A percentile compares a stretch with the other conserved stretches of the same genome.
Evolutionary conservation across 1,284 basidiomycete genomes (phyloP).

Genomic region (Amylostereum chailletii): DNA sequence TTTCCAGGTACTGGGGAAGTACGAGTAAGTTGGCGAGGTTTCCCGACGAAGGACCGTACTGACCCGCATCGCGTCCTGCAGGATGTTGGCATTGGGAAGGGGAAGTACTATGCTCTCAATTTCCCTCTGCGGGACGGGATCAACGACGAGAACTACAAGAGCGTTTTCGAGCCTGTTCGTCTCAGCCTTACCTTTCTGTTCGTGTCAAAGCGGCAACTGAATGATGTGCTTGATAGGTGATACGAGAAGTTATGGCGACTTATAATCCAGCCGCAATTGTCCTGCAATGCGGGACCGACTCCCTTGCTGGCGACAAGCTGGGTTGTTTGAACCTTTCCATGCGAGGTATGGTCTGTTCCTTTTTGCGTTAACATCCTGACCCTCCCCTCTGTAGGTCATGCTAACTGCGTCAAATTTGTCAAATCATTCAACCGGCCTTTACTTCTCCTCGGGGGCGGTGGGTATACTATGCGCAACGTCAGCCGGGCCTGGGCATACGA

Average conservation of each 20-base stretch:
- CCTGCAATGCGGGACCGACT: constrained; percentile 98
- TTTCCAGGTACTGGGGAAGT: constrained; percentile 98
- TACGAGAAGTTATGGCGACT: constrained; percentile 90
- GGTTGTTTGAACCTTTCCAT: constrained; percentile 97
- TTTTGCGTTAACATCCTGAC: not conserved
- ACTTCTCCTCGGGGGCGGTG: constrained; percentile 91
- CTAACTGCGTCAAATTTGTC: constrained; percentile 95
- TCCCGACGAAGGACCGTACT: constrained; percentile 1
- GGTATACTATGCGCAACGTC: constrained; percentile 98
- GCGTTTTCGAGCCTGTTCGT: constrained; percentile 89
- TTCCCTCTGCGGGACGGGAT: constrained; percentile 96
- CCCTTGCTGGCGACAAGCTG: constrained; percentile 92
- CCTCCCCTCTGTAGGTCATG: constrained; percentile 57
- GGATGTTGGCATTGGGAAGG: constrained; percentile 91
- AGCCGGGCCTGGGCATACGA: constrained; percentile 97
- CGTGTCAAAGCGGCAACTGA: not conserved
- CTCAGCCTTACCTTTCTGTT: not conserved
- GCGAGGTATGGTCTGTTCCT: constrained; percentile 51
- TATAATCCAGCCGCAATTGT: constrained; percentile 97
- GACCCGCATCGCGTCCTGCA: constrained; percentile 19
- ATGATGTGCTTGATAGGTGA: constrained; percentile 51
- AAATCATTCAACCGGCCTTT: constrained; percentile 94
- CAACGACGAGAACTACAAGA: constrained; percentile 92
- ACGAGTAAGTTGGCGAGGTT: constrained; percentile 42
- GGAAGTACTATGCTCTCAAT: constrained; percentile 90